Base-by-base conservation (phyloP, 2,329 filamentous ascomycete species). In the Phaeoacremonium minimum region DNA sequence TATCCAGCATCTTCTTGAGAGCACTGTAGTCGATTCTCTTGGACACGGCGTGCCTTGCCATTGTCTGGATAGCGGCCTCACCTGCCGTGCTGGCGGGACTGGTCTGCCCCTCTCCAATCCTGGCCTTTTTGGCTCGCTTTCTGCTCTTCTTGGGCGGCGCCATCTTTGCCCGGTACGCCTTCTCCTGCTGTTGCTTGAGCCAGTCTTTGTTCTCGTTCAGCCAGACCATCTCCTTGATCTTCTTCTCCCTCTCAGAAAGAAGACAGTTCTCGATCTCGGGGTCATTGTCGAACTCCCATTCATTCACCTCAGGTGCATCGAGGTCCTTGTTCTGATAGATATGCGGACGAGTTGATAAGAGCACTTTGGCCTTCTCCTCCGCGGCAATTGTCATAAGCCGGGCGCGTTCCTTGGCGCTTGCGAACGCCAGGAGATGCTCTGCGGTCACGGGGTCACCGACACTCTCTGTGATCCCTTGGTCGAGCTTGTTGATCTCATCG, bases 201-300 rank as follows among this genome's bases (percentile, higher is more conserved):
- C 90, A 98, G 47, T 94, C 88, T 56, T 93, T 89, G 60, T 98
- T 97, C 55, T 90, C 83, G 41, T 91, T 90, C 30, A 95, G 81
- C 93, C 93, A 98, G 35, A 97, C 86, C 41, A 81, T 80, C 58
- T 96, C 90, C 58, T 96, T 97, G 53, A 89, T 78, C 20, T 76
- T 76, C 3, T 83, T 77, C 62, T 97, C 90, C 4, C 79, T 76
- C 2, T 82, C 75, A 0, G 74, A 76, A 5, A 97, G 71, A 22
- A 89, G 62, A 53, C 90, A 95, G 49, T 85, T 85, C 41, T 75
- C 67, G 5, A 98, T 88, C 58, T 98, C 93, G 0, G 82, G 84
- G 44, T 98, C 93, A 49, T 94, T 81, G 26, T 83, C 86, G 52
- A 97, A 96, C 53, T 96, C 90, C 39, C 85, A 77, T 39, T 86